Conservation (phyloP, 805 yeast species). For the Lipomyces kockii region DNA sequence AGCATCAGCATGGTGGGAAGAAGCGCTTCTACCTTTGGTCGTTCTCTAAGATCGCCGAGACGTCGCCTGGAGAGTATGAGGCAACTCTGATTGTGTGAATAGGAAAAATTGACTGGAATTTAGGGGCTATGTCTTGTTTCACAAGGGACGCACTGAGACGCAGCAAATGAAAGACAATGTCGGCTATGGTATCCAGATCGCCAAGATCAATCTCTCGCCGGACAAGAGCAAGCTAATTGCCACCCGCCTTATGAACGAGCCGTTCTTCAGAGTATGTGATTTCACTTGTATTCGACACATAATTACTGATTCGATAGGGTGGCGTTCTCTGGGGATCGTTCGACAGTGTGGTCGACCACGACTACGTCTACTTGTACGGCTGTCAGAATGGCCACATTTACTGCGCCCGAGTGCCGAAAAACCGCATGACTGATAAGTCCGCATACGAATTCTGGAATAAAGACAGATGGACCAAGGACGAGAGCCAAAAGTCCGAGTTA, state of each 20-base stretch:
- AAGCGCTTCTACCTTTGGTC: conserved; percentile 32
- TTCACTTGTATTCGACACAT: neutral
- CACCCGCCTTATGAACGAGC: conserved; percentile 30
- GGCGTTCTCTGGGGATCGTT: conserved; percentile 29
- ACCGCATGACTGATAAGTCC: conserved; percentile 20
- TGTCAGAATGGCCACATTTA: conserved; percentile 22
- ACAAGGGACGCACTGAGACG: conserved; percentile 31
- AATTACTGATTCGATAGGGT: conserved; percentile 1
- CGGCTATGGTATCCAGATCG: conserved; percentile 30
- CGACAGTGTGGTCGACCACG: conserved; percentile 25
- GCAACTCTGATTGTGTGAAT: neutral
- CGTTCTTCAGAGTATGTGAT: conserved; percentile 17
- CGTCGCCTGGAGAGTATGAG: conserved; percentile 29
- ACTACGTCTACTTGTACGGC: conserved; percentile 32
- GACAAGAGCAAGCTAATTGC: conserved; percentile 24
- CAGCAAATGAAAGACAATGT: conserved; percentile 22
- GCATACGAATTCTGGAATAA: conserved; percentile 32
- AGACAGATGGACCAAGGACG: conserved; percentile 26
- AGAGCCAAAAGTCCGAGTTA: conserved; percentile 15
- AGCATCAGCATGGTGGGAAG: conserved; percentile 28
- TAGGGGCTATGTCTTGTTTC: conserved; percentile 34
- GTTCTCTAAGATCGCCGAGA: conserved; percentile 30
- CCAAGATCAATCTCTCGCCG: conserved; percentile 13
- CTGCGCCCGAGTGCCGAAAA: conserved; percentile 30
- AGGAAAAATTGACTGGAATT: neutral